A percentile compares a stretch with the other conserved stretches of the same genome.
Conservation (phyloP, 164 flowering plant genomes). For the Malania oleifera region DNA sequence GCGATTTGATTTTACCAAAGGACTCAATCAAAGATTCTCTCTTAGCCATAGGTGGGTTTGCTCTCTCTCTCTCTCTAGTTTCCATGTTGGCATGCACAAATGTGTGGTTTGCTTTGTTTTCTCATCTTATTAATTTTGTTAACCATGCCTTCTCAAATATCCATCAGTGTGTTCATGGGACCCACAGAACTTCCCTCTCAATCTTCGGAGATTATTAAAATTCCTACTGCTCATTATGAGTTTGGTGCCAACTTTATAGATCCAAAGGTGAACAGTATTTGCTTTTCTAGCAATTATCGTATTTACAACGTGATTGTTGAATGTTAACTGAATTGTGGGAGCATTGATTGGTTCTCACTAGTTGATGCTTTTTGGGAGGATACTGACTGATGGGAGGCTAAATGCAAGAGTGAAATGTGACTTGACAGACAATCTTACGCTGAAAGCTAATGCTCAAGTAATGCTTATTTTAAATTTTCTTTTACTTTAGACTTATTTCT, state of each 20-base stretch:
- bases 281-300: background rate
- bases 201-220: conserved; percentile 71
- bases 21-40: conserved; percentile 71
- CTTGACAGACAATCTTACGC: conserved; percentile 59
- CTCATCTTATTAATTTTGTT: background rate
- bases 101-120: too few species aligned
- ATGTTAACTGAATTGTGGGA: conserved; percentile 1
- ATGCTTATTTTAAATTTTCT: background rate
- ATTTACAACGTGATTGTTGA: background rate
- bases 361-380: conserved; percentile 89
- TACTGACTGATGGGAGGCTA: conserved; percentile 79
- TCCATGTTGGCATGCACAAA: background rate
- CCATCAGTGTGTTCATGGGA: conserved; percentile 77
- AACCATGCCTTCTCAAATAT: background rate
- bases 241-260: conserved; percentile 92
- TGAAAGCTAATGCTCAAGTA: conserved; percentile 89
- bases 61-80: background rate
- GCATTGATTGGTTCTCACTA: conserved; percentile 16
- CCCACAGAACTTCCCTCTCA: conserved; percentile 84
- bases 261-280: conserved; percentile 57
- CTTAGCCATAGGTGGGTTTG: conserved; percentile 78
- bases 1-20: conserved; percentile 89
- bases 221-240: conserved; percentile 85
- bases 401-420: conserved; percentile 75
- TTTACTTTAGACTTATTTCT: background rate